Evolutionary conservation across 768 basidiomycete genomes (phyloP).

Genomic region (Pleurotus eryngii): DNA sequence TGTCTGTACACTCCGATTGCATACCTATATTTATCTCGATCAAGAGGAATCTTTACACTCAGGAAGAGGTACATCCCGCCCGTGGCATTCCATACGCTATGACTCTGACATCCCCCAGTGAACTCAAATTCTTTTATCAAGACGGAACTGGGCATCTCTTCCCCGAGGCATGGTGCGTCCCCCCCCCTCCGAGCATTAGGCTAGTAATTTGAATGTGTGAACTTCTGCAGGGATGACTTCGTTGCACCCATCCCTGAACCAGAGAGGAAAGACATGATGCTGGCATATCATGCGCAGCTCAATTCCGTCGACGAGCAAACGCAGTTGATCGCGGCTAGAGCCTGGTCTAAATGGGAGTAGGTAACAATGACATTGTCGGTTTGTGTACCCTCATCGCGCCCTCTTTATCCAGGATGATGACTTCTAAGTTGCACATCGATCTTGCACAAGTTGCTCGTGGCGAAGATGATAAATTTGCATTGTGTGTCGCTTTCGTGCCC

Average conservation of each 20-base stretch:
- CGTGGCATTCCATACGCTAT: neutral
- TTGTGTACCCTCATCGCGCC: neutral
- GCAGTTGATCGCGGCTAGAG: constrained; percentile 68
- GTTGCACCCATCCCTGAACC: constrained; percentile 75
- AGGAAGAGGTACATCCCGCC: constrained; percentile 56
- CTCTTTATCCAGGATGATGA: constrained; percentile 62
- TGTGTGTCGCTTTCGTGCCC: constrained; percentile 39
- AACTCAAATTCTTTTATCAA: constrained; percentile 92
- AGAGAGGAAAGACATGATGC: constrained; percentile 76
- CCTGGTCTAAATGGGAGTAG: constrained; percentile 91
- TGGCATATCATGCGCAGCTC: constrained; percentile 81
- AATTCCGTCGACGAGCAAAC: constrained; percentile 67
- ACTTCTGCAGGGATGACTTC: constrained; percentile 69
- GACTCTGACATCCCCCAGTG: constrained; percentile 32
- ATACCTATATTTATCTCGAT: neutral
- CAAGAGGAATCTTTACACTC: constrained; percentile 85
- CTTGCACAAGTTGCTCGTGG: constrained; percentile 65
- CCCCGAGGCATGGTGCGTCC: constrained; percentile 78
- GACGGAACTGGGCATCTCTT: constrained; percentile 78
- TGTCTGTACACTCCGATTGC: constrained; percentile 9
- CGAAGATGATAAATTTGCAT: constrained; percentile 71
- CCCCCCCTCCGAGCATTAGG: neutral
- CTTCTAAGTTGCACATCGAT: constrained; percentile 71
- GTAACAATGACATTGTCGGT: constrained; percentile 18
- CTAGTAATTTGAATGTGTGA: too few relatives aligned